A percentile compares a stretch with the other conserved stretches of the same genome.
Evolutionary conservation across 139 green algal species (phyloP).

Genomic region (Chlorella vulgaris): DNA sequence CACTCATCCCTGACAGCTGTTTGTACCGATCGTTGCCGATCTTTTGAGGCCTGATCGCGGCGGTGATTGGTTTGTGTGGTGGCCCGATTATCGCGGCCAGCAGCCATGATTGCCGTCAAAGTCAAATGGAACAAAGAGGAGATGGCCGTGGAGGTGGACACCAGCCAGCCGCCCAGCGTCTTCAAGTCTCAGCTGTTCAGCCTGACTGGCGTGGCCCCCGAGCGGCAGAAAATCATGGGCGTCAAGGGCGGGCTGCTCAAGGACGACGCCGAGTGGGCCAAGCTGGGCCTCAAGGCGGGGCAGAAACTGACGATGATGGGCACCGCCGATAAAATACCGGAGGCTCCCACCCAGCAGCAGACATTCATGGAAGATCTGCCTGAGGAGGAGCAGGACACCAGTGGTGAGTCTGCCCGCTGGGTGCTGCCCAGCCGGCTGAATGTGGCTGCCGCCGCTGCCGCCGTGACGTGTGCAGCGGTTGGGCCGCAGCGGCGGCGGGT

Average conservation of each 20-base stretch:
- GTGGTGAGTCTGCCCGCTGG: neutral
- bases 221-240: conserved; percentile 95
- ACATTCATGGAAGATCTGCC: conserved; percentile 96
- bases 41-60: too few relatives aligned
- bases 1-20: too few relatives aligned
- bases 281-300: conserved; percentile 80
- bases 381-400: conserved; percentile 74
- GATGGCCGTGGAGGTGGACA: conserved; percentile 91
- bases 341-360: conserved; percentile 67
- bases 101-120: conserved; percentile 47
- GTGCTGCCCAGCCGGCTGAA: neutral
- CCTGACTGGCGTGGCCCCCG: conserved; percentile 90
- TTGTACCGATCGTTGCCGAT: too few relatives aligned
- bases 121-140: conserved; percentile 95
- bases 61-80: too few relatives aligned
- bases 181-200: conserved; percentile 98
- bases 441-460: too few relatives aligned
- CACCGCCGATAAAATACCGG: conserved; percentile 79
- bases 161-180: conserved; percentile 67
- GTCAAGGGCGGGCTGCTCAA: conserved; percentile 94
- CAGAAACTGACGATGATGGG: conserved; percentile 97
- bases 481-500: too few relatives aligned
- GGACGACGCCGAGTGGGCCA: conserved; percentile 90
- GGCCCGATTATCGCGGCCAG: too few relatives aligned
- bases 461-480: too few relatives aligned